Conservation (phyloP, 129 eudicot species). For the Deinandra increscens region DNA sequence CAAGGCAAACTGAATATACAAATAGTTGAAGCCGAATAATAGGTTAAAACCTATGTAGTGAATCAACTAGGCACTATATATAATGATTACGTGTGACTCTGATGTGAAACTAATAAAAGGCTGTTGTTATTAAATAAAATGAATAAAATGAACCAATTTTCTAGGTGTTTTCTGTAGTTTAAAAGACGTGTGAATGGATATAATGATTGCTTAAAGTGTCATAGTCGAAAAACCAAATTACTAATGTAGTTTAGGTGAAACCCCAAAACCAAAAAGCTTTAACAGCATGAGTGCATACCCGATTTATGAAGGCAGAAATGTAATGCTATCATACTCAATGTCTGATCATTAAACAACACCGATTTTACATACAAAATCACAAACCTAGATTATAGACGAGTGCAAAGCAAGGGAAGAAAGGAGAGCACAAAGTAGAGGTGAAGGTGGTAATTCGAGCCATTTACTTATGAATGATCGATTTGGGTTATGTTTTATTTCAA, state of each 20-base stretch:
- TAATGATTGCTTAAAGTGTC: too few species aligned
- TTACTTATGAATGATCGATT: background rate
- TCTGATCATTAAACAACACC: background rate
- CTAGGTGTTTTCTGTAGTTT: too few species aligned
- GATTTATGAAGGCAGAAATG: too few species aligned
- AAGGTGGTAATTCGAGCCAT: background rate
- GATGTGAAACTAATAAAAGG: background rate
- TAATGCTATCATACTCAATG: too few species aligned
- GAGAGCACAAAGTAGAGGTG: background rate
- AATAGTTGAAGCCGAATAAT: background rate
- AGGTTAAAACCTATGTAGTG: background rate
- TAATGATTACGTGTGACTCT: background rate
- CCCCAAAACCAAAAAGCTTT: too few species aligned
- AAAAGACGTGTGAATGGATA: too few species aligned
- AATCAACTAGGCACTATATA: background rate
- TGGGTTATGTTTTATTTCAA: background rate
- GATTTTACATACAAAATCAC: background rate
- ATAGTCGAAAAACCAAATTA: too few species aligned
- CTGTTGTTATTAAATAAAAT: background rate
- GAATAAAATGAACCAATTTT: too few species aligned
- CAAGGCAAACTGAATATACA: background rate
- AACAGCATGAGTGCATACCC: too few species aligned
- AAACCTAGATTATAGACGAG: too few species aligned
- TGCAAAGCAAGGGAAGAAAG: background rate
- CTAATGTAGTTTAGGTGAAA: too few species aligned